These are phyloP conservation scores for Passiflora organensis DNA, from an alignment of 345 rosid species.

Conservation along the genomic window DNA sequence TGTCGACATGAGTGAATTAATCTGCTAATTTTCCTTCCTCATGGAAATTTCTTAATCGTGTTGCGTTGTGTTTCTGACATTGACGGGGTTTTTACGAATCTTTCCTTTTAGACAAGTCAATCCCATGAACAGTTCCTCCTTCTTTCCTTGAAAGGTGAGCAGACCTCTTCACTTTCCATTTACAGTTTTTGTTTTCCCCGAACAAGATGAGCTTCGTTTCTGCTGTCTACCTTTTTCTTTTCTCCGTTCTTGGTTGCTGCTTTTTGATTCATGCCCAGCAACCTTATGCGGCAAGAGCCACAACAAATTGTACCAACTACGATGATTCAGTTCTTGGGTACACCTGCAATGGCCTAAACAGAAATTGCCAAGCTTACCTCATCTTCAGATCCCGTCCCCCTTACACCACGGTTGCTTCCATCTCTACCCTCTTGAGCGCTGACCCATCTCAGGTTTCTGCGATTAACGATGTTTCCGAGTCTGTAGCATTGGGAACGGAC, in stretches of 20 bases:
- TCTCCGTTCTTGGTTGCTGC: constrained; percentile 18
- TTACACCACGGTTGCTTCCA: constrained; percentile 40
- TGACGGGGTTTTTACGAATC: no score
- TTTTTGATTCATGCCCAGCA: constrained; percentile 51
- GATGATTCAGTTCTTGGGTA: constrained; percentile 57
- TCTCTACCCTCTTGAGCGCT: constrained; percentile 46
- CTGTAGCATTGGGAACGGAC: constrained; percentile 31
- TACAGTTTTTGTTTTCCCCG: neutral
- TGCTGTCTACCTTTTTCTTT: constrained; percentile 4
- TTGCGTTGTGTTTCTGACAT: no score
- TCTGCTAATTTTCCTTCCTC: no score
- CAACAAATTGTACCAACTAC: constrained; percentile 35
- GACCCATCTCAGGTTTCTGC: constrained; percentile 40
- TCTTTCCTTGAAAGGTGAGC: neutral
- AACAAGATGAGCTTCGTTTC: constrained; percentile 24
- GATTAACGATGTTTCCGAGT: constrained; percentile 41
- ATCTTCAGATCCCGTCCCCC: constrained; percentile 57
- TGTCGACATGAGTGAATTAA: no score
- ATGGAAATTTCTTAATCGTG: no score
- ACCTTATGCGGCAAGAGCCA: constrained; percentile 46
- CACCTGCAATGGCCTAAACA: constrained; percentile 62
- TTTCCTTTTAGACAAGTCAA: neutral
- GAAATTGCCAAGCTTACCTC: constrained; percentile 53
- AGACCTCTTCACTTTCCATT: neutral
- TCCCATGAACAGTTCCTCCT: neutral